These are phyloP conservation scores for Mycena maculata DNA, from an alignment of 768 basidiomycete genomes.

Conservation along the genomic window DNA sequence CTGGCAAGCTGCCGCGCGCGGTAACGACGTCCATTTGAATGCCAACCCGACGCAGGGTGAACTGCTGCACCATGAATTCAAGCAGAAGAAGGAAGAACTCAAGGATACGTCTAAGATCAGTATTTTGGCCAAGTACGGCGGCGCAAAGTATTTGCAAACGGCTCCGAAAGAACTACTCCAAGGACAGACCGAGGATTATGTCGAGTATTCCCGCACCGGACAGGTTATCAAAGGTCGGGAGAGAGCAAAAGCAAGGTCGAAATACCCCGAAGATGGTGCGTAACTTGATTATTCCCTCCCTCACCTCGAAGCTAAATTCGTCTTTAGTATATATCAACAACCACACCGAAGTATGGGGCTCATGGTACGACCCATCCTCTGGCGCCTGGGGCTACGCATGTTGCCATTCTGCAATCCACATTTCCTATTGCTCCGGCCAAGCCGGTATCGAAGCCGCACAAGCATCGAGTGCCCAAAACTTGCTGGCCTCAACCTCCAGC, in stretches of 20 bases:
- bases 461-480: constrained; percentile 79
- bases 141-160: constrained; percentile 89
- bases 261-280: constrained; percentile 97
- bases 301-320: constrained; percentile 16
- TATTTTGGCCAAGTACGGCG: constrained; percentile 93
- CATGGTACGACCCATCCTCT: constrained; percentile 82
- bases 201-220: constrained; percentile 95
- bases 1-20: constrained; percentile 93
- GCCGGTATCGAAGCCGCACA: constrained; percentile 83
- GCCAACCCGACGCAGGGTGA: constrained; percentile 97
- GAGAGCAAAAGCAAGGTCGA: constrained; percentile 86
- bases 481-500: constrained; percentile 61
- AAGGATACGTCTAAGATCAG: constrained; percentile 91
- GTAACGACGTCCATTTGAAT: constrained; percentile 95
- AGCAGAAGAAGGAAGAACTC: constrained; percentile 90
- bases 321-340: constrained; percentile 87
- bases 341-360: constrained; percentile 97
- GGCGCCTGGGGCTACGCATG: constrained; percentile 94
- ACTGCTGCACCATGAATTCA: constrained; percentile 90
- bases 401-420: constrained; percentile 87
- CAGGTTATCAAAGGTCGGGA: constrained; percentile 93
- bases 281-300: constrained; percentile 31
- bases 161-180: constrained; percentile 93
- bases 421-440: constrained; percentile 92
- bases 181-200: constrained; percentile 97